Evolutionary conservation across 768 basidiomycete species (phyloP).

Genomic region (Paxillus rubicundulus): DNA sequence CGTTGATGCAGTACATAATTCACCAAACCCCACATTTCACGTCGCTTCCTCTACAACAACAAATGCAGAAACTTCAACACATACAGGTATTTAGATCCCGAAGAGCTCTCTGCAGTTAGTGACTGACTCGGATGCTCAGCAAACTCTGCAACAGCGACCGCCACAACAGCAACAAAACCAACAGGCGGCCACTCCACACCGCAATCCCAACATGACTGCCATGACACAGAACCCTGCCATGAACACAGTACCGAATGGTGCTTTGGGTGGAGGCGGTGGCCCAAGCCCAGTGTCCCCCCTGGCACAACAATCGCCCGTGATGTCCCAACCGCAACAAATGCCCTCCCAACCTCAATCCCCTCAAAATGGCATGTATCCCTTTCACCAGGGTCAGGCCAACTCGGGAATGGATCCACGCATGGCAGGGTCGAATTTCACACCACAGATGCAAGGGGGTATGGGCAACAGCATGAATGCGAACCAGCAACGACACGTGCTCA

Average conservation of each 20-base stretch:
- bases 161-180: constrained; percentile 31
- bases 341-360: constrained; percentile 24
- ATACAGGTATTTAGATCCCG: constrained; percentile 43
- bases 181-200: constrained; percentile 21
- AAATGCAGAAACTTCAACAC: constrained; percentile 57
- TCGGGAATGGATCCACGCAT: constrained; percentile 32
- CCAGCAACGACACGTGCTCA: constrained; percentile 47
- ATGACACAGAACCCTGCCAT: constrained; percentile 29
- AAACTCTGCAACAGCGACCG: constrained; percentile 20
- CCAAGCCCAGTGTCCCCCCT: constrained; percentile 31
- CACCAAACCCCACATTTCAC: constrained; percentile 53
- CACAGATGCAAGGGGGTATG: constrained; percentile 31
- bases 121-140: constrained; percentile 13
- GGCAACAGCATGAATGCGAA: constrained; percentile 26
- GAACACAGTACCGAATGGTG: constrained; percentile 23
- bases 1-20: constrained; percentile 55
- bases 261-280: constrained; percentile 21
- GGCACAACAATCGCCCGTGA: constrained; percentile 27
- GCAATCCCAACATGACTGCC: constrained; percentile 30
- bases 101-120: not conserved
- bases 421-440: constrained; percentile 25
- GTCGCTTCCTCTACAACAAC: constrained; percentile 47
- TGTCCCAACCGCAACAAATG: constrained; percentile 30
- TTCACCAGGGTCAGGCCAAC: constrained; percentile 22
- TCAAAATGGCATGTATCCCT: constrained; percentile 34